Percentiles rank a stretch among this genome's conserved stretches.
phyloP scores from a whole-genome alignment of 306 rosid genomes.

The Hippophae rhamnoides region DNA sequence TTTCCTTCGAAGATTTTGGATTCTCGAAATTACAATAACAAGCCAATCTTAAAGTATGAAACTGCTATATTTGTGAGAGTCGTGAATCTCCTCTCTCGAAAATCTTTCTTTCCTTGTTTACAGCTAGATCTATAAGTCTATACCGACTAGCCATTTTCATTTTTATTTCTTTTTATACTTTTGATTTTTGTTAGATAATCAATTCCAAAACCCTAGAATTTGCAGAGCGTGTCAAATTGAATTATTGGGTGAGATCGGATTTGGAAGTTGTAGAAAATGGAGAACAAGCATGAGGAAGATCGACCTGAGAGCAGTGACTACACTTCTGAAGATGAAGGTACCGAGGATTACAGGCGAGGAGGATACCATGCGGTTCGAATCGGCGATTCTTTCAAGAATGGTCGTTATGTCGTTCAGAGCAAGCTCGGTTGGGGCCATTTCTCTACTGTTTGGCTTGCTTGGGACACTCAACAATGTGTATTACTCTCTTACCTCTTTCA shows the following conservation, averaged over 20 bases:
- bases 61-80: not conserved
- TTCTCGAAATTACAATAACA: too few species aligned
- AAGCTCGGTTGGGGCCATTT: constrained; percentile 99
- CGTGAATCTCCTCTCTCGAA: not conserved
- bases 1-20: too few species aligned
- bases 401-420: constrained; percentile 71
- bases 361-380: constrained; percentile 90
- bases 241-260: not conserved
- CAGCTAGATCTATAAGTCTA: not conserved
- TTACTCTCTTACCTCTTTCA: not conserved
- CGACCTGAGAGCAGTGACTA: constrained; percentile 70
- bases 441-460: constrained; percentile 98
- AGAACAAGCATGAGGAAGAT: constrained; percentile 39
- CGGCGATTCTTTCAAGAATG: constrained; percentile 68
- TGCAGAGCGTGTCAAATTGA: not conserved
- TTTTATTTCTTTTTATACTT: not conserved
- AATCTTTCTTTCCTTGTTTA: not conserved
- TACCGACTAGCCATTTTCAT: not conserved
- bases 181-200: not conserved
- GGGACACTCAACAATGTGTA: constrained; percentile 64
- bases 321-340: constrained; percentile 97
- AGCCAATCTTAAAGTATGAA: too few species aligned
- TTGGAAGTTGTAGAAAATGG: constrained; percentile 35
- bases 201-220: constrained; percentile 13
- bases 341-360: constrained; percentile 90